These are phyloP conservation scores for Calonectria fujianensis DNA, from an alignment of 2,329 filamentous ascomycete species.

Conservation along the genomic window DNA sequence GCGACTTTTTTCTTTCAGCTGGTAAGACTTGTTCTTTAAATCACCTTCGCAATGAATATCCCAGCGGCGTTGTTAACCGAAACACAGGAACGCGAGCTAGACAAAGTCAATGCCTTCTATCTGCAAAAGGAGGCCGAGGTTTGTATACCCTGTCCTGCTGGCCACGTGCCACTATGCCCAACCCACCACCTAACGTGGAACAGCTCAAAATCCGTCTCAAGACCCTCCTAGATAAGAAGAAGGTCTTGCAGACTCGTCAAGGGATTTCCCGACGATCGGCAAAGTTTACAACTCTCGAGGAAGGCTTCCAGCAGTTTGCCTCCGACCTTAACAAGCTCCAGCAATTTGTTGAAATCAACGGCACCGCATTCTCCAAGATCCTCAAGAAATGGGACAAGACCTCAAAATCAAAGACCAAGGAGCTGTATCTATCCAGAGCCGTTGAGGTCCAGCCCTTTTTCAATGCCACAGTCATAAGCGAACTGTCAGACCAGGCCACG, in stretches of 20 bases:
- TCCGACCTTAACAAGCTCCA: conserved; percentile 97
- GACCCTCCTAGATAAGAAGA: conserved; percentile 96
- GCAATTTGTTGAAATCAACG: conserved; percentile 99
- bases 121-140: conserved; percentile 98
- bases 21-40: conserved; percentile 70
- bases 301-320: conserved; percentile 98
- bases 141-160: conserved; percentile 57
- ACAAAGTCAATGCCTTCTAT: conserved; percentile 99
- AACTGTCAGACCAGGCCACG: conserved; percentile 96
- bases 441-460: conserved; percentile 99
- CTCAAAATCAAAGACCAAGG: conserved; percentile 98
- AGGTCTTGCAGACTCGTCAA: conserved; percentile 87
- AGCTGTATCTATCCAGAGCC: conserved; percentile 94
- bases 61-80: conserved; percentile 62
- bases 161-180: not conserved
- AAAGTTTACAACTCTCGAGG: conserved; percentile 94
- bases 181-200: conserved; percentile 43
- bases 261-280: conserved; percentile 90
- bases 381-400: conserved; percentile 99
- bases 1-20: conserved; percentile 99
- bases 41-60: conserved; percentile 53
- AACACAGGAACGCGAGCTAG: conserved; percentile 91
- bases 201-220: conserved; percentile 95
- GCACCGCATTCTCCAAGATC: conserved; percentile 98
- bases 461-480: conserved; percentile 97